Percentiles rank a stretch among this genome's conserved stretches.
phyloP scores from a whole-genome alignment of 2,329 filamentous ascomycete species.

The Ophidiomyces ophidiicola region DNA sequence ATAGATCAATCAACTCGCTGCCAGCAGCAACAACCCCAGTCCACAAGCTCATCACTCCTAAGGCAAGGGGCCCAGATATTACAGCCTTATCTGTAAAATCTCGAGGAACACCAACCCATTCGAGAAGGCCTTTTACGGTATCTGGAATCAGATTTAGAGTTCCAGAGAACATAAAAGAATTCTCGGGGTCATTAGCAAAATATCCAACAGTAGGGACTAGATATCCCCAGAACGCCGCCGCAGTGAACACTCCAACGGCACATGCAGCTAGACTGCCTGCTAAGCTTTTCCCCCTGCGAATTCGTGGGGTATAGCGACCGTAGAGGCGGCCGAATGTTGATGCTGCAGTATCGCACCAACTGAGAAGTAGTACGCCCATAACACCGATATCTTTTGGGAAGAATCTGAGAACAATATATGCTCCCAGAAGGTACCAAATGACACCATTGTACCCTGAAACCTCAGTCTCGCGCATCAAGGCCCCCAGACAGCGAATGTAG shows the following conservation, averaged over 20 bases:
- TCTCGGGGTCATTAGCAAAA: conserved; percentile 55
- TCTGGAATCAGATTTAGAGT: conserved; percentile 55
- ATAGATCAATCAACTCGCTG: conserved; percentile 83
- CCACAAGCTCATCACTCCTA: conserved; percentile 70
- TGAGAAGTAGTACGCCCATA: conserved; percentile 77
- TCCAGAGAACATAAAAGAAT: conserved; percentile 72
- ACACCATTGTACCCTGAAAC: conserved; percentile 91
- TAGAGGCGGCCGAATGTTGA: conserved; percentile 86
- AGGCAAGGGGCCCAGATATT: conserved; percentile 57
- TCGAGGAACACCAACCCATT: conserved; percentile 32
- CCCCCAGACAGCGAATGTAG: conserved; percentile 74
- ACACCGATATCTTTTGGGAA: conserved; percentile 90
- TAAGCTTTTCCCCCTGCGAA: conserved; percentile 79
- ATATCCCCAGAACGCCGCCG: conserved; percentile 77
- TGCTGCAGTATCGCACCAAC: conserved; percentile 96
- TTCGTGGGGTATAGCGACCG: conserved; percentile 73
- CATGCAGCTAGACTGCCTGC: conserved; percentile 81
- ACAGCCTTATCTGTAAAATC: conserved; percentile 42
- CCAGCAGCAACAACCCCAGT: conserved; percentile 80
- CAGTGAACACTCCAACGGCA: conserved; percentile 67
- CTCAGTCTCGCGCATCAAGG: conserved; percentile 94
- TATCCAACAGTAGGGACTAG: conserved; percentile 57
- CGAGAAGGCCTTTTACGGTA: conserved; percentile 46
- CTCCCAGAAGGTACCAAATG: conserved; percentile 87
- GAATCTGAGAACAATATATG: conserved; percentile 72